Evolutionary conservation across 1,284 basidiomycete genomes (phyloP).

Genomic region (Cryptococcus sp.): DNA sequence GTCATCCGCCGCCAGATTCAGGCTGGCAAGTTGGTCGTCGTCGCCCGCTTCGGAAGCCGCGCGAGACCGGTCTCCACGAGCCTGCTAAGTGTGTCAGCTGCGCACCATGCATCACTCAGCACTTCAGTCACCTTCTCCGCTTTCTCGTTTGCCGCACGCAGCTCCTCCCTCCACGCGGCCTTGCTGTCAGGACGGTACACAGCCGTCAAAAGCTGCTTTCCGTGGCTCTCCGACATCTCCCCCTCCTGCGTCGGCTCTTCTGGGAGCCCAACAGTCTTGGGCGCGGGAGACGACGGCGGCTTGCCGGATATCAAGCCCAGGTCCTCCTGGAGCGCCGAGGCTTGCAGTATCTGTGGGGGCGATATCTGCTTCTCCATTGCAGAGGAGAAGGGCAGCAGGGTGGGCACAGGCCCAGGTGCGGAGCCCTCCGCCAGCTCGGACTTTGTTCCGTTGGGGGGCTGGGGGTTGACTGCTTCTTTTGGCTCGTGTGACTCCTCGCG

Average conservation of each 20-base stretch:
- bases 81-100: neutral
- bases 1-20: constrained; percentile 54
- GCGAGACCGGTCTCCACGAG: constrained; percentile 13
- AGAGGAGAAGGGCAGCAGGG: neutral
- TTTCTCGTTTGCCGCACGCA: constrained; percentile 49
- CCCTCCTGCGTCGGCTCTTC: constrained; percentile 6
- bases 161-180: constrained; percentile 72
- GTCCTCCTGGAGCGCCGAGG: neutral
- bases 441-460: neutral
- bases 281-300: constrained; percentile 40
- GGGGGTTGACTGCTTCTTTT: neutral
- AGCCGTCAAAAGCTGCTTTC: constrained; percentile 62
- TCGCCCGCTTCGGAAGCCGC: constrained; percentile 19
- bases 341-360: neutral
- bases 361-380: neutral
- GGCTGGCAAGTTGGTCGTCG: constrained; percentile 38
- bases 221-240: constrained; percentile 40
- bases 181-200: constrained; percentile 81
- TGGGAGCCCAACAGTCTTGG: constrained; percentile 23
- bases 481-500: neutral
- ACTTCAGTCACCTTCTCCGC: constrained; percentile 36
- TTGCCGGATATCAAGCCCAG: neutral
- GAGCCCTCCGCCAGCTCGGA: neutral
- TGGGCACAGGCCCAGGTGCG: neutral
- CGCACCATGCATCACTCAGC: neutral